Evolutionary conservation across 2,329 filamentous ascomycete species (phyloP), one percentile per base, ranked within the genome.

Genomic region (Exophiala bonariae): DNA sequence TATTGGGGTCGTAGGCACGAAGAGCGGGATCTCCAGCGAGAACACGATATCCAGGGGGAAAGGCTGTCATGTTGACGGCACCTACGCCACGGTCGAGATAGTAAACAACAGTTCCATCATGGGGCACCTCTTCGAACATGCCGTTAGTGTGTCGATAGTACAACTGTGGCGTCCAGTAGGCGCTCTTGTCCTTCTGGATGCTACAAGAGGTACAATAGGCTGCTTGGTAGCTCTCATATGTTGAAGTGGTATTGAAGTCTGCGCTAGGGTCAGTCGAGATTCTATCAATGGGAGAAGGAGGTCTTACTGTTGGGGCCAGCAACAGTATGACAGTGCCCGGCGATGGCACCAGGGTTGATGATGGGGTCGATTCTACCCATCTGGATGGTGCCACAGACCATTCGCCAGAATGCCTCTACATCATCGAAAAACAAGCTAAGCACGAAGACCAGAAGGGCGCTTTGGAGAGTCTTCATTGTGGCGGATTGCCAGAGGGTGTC

Each of bases 131-230:
- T 22, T 44, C 40, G 34, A 48, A 59, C 10, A 55, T 38, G 14
- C 85, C 80, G 58, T 87, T 85, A 7, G 69, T 61, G 60, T 89
- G 79, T 62, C 83, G 68, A 66, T 95, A 96, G 72, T 92, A 91
- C 52, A 95, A 62, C 1, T 79, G 70, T 1, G 89, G 90, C 38
- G 83, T 82, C 87, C 89, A 96, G 72, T 96, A 96, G 19, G 83
- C 84, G 17, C 88, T 95, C 71, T 83, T 86, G 70, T 96, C 90
- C 68, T 92, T 76, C 33, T 76, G 82, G 32, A 95, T 85, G 46
- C 78, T 81, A 65, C 89, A 95, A 6, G 88, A 91, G 2, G 89
- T 93, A 71, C 90, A 95, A 53, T 81, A 71, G 35, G 78, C 82
- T 13, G 62, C 68, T 4, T 75, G 62, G 11, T 95, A 77, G 32